Evolutionary conservation across 345 rosid species (phyloP), one percentile per base, ranked within the genome.

Genomic region (Aquilaria yunnanensis): DNA sequence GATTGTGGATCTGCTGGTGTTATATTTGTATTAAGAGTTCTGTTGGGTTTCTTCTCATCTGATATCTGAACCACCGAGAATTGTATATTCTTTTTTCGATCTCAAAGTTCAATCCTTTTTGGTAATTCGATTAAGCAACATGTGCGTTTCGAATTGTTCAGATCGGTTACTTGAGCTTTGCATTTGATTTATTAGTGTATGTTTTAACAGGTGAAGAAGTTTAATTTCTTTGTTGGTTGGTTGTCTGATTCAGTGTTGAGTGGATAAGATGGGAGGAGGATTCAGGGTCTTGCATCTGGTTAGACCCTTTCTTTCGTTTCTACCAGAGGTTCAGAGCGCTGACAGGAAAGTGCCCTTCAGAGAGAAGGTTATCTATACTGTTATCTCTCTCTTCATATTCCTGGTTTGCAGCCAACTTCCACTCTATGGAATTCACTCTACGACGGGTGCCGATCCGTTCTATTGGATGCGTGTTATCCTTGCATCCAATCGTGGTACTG

Each of bases 381-480:
- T 82, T 46, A 59, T 84, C 79, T 78, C 90, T 54, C 77, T 83
- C 50, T 82, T 86, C 75, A 78, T 86, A 63, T 84, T 84, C 52
- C 75, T 84, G 13, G 87, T 84, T 33, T 84, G 87, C 82, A 84
- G 90, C 62, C 93, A 86, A 77, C 84, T 86, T 46, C 92, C 87
- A 5, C 87, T 86, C 13, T 84, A 84, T 73, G 89, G 89, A 6
- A 86, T 86, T 1, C 92, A 86, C 50, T 84, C 89, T 2, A 86
- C 93, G 0, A 86, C 90, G 0, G 89, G 88, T 23, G 93, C 90
- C 0, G 89, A 86, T 77, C 93, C 93, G 0, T 86, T 86, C 72
- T 84, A 86, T 56, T 84, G 90, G 93, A 84, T 86, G 87, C 89
- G 88, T 65, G 90, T 84, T 54, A 86, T 84, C 52, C 90, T 86